These are phyloP conservation scores for Mimosa pudica DNA, from an alignment of 306 rosid genomes.

Conservation along the genomic window DNA sequence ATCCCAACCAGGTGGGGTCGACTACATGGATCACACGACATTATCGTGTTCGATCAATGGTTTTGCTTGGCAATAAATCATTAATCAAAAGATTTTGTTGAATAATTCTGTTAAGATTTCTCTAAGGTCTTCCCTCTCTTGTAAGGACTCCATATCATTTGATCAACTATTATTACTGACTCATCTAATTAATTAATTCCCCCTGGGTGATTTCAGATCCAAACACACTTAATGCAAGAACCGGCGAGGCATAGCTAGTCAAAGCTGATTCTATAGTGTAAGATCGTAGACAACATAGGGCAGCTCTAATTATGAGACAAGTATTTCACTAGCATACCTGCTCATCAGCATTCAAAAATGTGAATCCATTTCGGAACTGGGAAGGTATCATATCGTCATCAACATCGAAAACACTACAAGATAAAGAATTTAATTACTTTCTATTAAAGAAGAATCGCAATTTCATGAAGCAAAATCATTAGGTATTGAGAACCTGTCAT, in stretches of 20 bases:
- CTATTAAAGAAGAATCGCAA: constrained; percentile 22
- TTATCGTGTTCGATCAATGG: too few species aligned
- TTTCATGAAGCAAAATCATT: constrained; percentile 8
- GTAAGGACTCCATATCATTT: too few species aligned
- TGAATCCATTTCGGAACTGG: constrained; percentile 77
- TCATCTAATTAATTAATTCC: too few species aligned
- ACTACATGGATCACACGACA: too few species aligned
- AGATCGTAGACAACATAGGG: background rate
- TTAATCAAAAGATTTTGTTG: too few species aligned
- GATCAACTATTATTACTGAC: too few species aligned
- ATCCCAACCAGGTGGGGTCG: too few species aligned
- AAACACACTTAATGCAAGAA: background rate
- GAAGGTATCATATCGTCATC: constrained; percentile 77
- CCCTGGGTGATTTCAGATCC: too few species aligned
- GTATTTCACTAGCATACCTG: constrained; percentile 50
- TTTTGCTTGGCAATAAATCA: too few species aligned
- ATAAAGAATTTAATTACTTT: constrained; percentile 21
- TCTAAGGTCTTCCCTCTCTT: too few species aligned
- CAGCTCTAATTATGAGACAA: background rate
- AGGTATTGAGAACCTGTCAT: constrained; percentile 73
- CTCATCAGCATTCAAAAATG: constrained; percentile 78
- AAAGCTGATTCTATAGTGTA: background rate
- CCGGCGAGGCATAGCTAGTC: background rate
- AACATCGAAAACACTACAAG: constrained; percentile 84
- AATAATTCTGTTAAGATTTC: too few species aligned